Base-by-base conservation (phyloP, 148 eudicot genomes). In the Chenopodium album region DNA sequence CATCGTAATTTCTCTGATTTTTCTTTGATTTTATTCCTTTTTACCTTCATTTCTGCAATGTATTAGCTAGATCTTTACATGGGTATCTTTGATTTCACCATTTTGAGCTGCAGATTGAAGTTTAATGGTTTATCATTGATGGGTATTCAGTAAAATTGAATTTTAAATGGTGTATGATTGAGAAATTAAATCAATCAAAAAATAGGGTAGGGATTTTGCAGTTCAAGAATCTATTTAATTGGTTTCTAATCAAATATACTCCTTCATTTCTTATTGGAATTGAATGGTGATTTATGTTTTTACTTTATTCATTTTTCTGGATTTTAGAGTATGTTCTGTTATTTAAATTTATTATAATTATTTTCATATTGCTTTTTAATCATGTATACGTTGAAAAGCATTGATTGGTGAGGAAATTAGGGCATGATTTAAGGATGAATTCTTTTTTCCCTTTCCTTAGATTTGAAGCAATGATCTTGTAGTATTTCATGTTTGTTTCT, bases 391-490 rank as follows among this genome's bases (percentile, higher is more conserved):
- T 37, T 66, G 77, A 13, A 75, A 76, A 63, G 31, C 22, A 60
- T 64, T 71, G 78, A 84, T 80, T 80, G 66, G 81, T 10, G 59
- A 48, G 17, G 17, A 48, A 74, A 5, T 50, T 26, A 26, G 22
- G 52, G 76, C 77, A 79, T 67, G 75, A 77, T 77, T 70, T 32
- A 65, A 22, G 65, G 37, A 7, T n/a, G 46, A 79, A 34, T 19
- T 13, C 28, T 66, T 67, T 74, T 46, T 41, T 29, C 47, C 47
- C 47, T 80, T 5, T 68, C 46, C 85, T 85, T 82, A 48, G 69
- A 50, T 69, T 67, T 60, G 82, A 85, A 82, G 85, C 81, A 82
- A 85, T 82, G 63, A 82, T 85, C 75, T 73, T 71, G 70, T 70
- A 80, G 4, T 32, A 54, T 69, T 73, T 23, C 65, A 47, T 80